Evolutionary conservation across 345 rosid genomes (phyloP).

Genomic region (Cardamine occulta): DNA sequence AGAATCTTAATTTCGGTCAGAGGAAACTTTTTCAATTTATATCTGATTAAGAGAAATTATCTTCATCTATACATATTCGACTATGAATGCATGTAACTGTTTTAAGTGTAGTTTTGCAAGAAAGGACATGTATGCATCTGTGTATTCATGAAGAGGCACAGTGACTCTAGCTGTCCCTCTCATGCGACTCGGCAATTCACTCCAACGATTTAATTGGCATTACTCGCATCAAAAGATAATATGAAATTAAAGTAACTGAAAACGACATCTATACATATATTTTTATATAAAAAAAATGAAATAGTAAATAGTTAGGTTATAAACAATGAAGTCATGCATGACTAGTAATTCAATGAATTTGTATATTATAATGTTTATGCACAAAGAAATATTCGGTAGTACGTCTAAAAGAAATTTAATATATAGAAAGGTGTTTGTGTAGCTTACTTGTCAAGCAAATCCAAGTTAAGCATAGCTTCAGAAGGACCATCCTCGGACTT

Average conservation of each 20-base stretch:
- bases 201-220: conserved; percentile 28
- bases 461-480: conserved; percentile 64
- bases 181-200: conserved; percentile 42
- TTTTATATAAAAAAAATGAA: background rate
- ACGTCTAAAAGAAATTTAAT: conserved; percentile 5
- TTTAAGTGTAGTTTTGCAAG: background rate
- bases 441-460: conserved; percentile 74
- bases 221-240: conserved; percentile 9
- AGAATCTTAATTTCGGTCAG: background rate
- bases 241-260: conserved; percentile 35
- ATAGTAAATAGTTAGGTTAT: conserved; percentile 22
- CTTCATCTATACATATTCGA: background rate
- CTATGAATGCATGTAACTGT: background rate
- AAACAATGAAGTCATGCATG: conserved; percentile 35
- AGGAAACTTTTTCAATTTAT: background rate
- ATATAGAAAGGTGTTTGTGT: conserved; percentile 15
- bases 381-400: conserved; percentile 11
- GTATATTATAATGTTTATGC: conserved; percentile 25
- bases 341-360: conserved; percentile 12
- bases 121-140: conserved; percentile 21
- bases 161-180: conserved; percentile 39
- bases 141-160: conserved; percentile 40
- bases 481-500: conserved; percentile 74
- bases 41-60: background rate
- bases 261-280: conserved; percentile 18